Conservation (phyloP, 2,329 filamentous ascomycete genomes). For the Pseudogymnoascus sp. region DNA sequence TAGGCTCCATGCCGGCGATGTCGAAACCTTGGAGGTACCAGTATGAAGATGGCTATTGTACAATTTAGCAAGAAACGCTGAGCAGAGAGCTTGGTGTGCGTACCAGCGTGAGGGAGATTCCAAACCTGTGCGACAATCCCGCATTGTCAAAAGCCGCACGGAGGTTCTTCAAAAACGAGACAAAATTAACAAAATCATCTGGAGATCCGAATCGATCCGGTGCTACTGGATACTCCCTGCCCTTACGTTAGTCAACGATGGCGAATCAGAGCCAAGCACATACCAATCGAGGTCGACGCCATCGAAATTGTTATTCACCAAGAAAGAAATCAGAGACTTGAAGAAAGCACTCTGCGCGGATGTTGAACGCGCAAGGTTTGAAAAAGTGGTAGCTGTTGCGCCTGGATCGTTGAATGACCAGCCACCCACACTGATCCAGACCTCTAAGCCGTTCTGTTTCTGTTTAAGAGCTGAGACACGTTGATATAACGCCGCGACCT, state of each 20-base stretch:
- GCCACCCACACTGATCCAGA: constrained; percentile 34
- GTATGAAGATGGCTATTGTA: constrained; percentile 10
- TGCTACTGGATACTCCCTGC: constrained; percentile 26
- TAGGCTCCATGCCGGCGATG: constrained; percentile 3
- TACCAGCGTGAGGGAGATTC: constrained; percentile 9
- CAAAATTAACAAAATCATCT: constrained; percentile 29
- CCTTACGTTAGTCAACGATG: too few relatives aligned
- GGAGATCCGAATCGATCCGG: constrained; percentile 30
- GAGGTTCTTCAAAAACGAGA: constrained; percentile 23
- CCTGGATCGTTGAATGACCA: constrained; percentile 24
- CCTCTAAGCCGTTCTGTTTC: constrained; percentile 21
- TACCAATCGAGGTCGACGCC: constrained; percentile 38
- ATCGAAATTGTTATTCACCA: constrained; percentile 33
- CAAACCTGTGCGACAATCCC: not conserved
- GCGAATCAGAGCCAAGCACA: not conserved
- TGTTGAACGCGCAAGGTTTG: constrained; percentile 25
- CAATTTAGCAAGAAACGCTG: constrained; percentile 2
- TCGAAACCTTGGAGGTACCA: constrained; percentile 10
- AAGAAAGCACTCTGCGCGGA: constrained; percentile 30
- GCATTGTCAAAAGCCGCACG: constrained; percentile 7
- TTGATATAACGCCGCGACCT: constrained; percentile 15
- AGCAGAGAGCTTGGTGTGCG: not conserved
- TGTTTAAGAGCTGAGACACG: constrained; percentile 29
- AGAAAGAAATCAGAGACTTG: constrained; percentile 29
- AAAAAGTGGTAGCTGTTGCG: constrained; percentile 23